A percentile compares a stretch with the other conserved stretches of the same genome.
Conservation (phyloP, 306 rosid species). For the Chamaecrista fasciculata region DNA sequence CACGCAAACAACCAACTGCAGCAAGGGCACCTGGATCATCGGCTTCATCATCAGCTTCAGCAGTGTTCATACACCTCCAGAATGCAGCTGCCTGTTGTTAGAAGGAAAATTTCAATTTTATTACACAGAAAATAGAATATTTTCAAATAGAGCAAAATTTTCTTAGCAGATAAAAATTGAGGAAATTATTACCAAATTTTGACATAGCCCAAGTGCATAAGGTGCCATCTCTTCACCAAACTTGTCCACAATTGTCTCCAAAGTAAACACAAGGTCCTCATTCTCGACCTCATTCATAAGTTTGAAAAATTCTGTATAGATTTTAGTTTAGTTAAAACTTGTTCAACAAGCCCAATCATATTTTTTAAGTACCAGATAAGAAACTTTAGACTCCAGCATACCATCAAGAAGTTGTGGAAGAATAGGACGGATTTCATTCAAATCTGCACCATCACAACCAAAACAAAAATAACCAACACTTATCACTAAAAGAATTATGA, state of each 20-base stretch:
- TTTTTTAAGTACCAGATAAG: background rate
- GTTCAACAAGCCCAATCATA: conserved; percentile 25
- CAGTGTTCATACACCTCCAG: conserved; percentile 92
- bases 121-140: background rate
- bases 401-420: conserved; percentile 98
- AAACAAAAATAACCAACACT: background rate
- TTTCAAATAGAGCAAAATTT: background rate
- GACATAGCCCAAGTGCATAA: conserved; percentile 93
- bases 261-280: conserved; percentile 93
- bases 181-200: conserved; percentile 66
- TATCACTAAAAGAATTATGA: background rate
- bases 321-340: conserved; percentile 6
- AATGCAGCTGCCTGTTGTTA: conserved; percentile 78
- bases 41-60: conserved; percentile 88
- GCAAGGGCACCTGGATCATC: conserved; percentile 98
- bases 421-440: conserved; percentile 92
- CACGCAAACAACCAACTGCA: conserved; percentile 96
- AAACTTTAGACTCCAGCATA: conserved; percentile 34
- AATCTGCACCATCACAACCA: conserved; percentile 52
- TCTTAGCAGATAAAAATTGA: background rate
- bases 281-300: conserved; percentile 99
- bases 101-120: background rate
- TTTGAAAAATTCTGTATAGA: conserved; percentile 76
- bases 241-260: conserved; percentile 97
- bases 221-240: conserved; percentile 99